A percentile compares a stretch with the other conserved stretches of the same genome.
Evolutionary conservation across 2,329 filamentous ascomycete genomes (phyloP).

Genomic region (Nannizzia gypsea): DNA sequence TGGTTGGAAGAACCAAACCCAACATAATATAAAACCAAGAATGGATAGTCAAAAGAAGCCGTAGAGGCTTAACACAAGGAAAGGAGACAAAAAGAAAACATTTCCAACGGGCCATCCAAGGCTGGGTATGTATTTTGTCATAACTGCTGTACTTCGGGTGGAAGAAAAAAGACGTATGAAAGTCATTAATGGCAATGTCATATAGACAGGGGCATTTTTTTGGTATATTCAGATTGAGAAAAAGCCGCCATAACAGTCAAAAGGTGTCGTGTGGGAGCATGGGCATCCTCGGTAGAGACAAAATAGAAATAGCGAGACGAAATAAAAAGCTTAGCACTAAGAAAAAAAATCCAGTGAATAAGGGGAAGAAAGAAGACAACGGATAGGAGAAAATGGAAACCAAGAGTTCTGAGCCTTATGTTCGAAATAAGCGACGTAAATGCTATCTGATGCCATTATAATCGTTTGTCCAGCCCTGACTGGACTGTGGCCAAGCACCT

Average conservation of each 20-base stretch:
- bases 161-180: not conserved
- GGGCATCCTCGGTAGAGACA: not conserved
- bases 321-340: not conserved
- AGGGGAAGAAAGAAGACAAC: not conserved
- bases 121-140: constrained; percentile 1
- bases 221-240: not conserved
- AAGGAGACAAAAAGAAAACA: not conserved
- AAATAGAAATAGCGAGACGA: not conserved
- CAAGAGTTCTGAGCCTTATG: not conserved
- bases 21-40: not conserved
- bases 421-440: not conserved
- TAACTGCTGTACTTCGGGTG: not conserved
- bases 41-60: not conserved
- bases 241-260: not conserved
- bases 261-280: not conserved
- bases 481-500: constrained; percentile 7
- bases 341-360: not conserved
- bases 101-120: not conserved
- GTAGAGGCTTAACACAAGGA: not conserved
- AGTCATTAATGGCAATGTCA: not conserved
- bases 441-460: constrained; percentile 4
- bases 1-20: not conserved
- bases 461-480: constrained; percentile 5
- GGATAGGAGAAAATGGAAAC: not conserved
- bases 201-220: not conserved